Conservation (phyloP, 331 rosid species). For the Phaseolus coccineus region DNA sequence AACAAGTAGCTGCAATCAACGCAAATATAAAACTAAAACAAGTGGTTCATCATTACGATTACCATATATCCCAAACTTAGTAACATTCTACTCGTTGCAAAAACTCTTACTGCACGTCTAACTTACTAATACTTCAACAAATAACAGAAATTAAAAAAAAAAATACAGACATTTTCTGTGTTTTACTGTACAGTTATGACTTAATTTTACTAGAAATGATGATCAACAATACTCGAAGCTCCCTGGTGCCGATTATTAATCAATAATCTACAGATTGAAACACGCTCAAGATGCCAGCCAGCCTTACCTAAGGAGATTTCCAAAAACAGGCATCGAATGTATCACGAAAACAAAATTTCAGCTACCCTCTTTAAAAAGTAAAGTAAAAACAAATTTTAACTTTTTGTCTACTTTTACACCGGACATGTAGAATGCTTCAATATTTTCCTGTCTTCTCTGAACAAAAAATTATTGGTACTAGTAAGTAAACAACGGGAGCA, state of each 20-base stretch:
- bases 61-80: neutral
- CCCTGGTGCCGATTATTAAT: conserved; percentile 35
- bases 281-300: conserved; percentile 42
- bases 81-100: conserved; percentile 15
- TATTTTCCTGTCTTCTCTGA: conserved; percentile 30
- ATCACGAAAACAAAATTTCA: conserved; percentile 33
- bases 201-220: conserved; percentile 34
- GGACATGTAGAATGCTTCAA: conserved; percentile 40
- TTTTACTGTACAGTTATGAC: conserved; percentile 46
- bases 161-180: conserved; percentile 11
- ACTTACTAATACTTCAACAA: conserved; percentile 20
- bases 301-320: conserved; percentile 41
- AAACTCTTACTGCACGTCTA: conserved; percentile 4
- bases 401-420: neutral
- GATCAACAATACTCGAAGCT: conserved; percentile 32
- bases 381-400: conserved; percentile 18
- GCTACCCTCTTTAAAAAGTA: conserved; percentile 36
- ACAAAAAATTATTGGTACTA: conserved; percentile 26
- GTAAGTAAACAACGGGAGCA: conserved; percentile 32
- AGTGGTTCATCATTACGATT: neutral
- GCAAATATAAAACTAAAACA: conserved; percentile 21
- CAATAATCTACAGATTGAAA: conserved; percentile 37
- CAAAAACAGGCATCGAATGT: conserved; percentile 42
- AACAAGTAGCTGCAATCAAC: neutral
- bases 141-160: neutral